phyloP scores from a whole-genome alignment of 306 rosid species.

The Vigna mungo region DNA sequence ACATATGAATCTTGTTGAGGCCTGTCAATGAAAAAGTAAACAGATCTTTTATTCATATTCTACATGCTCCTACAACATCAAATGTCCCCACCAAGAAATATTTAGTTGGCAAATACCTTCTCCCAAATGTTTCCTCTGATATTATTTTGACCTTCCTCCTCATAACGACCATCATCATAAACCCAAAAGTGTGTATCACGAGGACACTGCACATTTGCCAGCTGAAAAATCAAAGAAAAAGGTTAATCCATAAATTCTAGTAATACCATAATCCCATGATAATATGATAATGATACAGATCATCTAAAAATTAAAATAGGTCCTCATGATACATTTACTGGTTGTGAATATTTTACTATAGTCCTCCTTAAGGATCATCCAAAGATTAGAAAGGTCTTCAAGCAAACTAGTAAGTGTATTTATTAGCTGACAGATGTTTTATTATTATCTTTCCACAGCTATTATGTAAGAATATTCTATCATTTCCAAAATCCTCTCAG shows the following conservation, averaged over 20 bases:
- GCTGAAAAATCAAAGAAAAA: conserved; percentile 62
- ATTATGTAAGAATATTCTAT: conserved; percentile 24
- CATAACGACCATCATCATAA: conserved; percentile 96
- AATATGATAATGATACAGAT: neutral
- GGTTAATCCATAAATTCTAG: conserved; percentile 38
- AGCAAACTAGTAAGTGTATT: neutral
- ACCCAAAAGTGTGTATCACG: conserved; percentile 99
- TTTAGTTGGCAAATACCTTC: conserved; percentile 65
- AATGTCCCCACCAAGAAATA: conserved; percentile 36
- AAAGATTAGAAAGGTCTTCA: neutral
- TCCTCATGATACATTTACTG: conserved; percentile 8
- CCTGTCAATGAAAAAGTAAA: conserved; percentile 68
- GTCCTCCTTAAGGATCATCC: conserved; percentile 28
- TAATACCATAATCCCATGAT: conserved; percentile 5
- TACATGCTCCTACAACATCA: conserved; percentile 5
- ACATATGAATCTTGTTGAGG: conserved; percentile 81
- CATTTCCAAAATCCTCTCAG: conserved; percentile 3
- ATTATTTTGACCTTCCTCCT: conserved; percentile 99
- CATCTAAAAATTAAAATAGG: conserved; percentile 22
- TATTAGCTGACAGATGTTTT: neutral
- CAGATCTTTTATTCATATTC: conserved; percentile 37
- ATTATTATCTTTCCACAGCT: conserved; percentile 17
- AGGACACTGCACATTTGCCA: conserved; percentile 98
- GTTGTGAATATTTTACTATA: conserved; percentile 7
- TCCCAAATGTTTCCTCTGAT: conserved; percentile 99